Evolutionary conservation across 306 rosid genomes (phyloP).

Genomic region (Elaeagnus macrophylla): DNA sequence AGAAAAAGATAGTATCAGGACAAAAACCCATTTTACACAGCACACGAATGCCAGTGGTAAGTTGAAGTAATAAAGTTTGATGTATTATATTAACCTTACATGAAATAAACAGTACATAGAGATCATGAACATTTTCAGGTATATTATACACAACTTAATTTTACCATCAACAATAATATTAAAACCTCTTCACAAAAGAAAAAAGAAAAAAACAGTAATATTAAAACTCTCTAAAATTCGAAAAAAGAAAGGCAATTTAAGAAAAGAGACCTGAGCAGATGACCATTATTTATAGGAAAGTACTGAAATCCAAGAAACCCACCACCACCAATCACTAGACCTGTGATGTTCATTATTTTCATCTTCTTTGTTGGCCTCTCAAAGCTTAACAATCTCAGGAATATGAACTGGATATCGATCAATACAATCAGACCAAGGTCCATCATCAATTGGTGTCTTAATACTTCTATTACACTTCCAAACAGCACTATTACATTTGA

Average conservation of each 20-base stretch:
- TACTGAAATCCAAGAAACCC: background rate
- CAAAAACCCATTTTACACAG: too few relatives aligned
- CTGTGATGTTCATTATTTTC: background rate
- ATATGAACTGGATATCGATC: conserved; percentile 78
- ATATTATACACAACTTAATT: too few relatives aligned
- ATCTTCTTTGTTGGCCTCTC: background rate
- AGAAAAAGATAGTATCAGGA: too few relatives aligned
- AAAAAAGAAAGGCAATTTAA: background rate
- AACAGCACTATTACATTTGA: conserved; percentile 89
- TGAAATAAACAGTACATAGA: too few relatives aligned
- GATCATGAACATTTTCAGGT: too few relatives aligned
- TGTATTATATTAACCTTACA: too few relatives aligned
- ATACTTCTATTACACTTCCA: conserved; percentile 77
- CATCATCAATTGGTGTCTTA: conserved; percentile 45
- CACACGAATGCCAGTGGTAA: too few relatives aligned
- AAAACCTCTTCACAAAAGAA: too few relatives aligned
- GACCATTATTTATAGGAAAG: background rate
- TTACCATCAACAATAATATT: too few relatives aligned
- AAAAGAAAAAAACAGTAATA: too few relatives aligned
- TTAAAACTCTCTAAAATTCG: too few relatives aligned
- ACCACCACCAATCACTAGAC: background rate
- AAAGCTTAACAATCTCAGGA: conserved; percentile 87
- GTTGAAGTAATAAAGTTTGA: too few relatives aligned
- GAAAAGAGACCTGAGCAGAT: background rate
- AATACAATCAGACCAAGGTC: conserved; percentile 86